A percentile compares a stretch with the other conserved stretches of the same genome.
These are phyloP conservation scores for Colletotrichum spaethianum DNA, from an alignment of 2,329 filamentous ascomycete genomes.

Conservation along the genomic window DNA sequence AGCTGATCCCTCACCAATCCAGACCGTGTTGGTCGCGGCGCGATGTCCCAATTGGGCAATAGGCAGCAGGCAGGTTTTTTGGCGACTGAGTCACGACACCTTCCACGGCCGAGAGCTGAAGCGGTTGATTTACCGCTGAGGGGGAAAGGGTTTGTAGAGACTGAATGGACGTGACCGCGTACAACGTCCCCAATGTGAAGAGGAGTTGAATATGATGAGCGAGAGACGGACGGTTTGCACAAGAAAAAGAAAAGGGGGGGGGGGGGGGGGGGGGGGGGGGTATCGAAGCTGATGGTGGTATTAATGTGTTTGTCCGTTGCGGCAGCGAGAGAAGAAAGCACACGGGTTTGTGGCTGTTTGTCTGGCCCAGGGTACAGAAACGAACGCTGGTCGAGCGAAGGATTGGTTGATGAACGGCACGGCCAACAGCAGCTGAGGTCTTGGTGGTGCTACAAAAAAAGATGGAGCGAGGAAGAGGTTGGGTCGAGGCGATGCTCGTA, in stretches of 20 bases:
- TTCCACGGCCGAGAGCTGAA: neutral
- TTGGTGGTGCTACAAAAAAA: slow-evolving; percentile 29
- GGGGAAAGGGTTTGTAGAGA: slow-evolving; percentile 10
- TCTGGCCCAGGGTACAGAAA: neutral
- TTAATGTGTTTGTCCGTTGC: neutral
- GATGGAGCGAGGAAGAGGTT: slow-evolving; percentile 3
- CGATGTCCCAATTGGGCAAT: slow-evolving; percentile 32
- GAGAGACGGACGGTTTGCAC: neutral
- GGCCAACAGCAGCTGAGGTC: slow-evolving; percentile 17
- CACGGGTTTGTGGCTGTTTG: slow-evolving; percentile 7
- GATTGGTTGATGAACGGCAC: slow-evolving; percentile 28
- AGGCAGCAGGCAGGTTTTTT: slow-evolving; percentile 26
- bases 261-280: slow-evolving; percentile 3
- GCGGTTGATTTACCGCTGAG: neutral
- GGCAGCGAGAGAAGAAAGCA: slow-evolving; percentile 4
- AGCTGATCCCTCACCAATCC: slow-evolving; percentile 26
- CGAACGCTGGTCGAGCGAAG: slow-evolving; percentile 17
- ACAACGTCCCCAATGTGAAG: neutral
- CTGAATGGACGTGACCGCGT: neutral
- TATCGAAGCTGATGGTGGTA: neutral
- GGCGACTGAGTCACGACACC: slow-evolving; percentile 31
- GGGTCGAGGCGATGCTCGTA: slow-evolving; percentile 30
- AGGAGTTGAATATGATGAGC: neutral
- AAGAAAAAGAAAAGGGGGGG: neutral
- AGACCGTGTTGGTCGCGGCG: slow-evolving; percentile 5